Conservation (phyloP, 164 flowering plant genomes). For the Protea cynaroides region DNA sequence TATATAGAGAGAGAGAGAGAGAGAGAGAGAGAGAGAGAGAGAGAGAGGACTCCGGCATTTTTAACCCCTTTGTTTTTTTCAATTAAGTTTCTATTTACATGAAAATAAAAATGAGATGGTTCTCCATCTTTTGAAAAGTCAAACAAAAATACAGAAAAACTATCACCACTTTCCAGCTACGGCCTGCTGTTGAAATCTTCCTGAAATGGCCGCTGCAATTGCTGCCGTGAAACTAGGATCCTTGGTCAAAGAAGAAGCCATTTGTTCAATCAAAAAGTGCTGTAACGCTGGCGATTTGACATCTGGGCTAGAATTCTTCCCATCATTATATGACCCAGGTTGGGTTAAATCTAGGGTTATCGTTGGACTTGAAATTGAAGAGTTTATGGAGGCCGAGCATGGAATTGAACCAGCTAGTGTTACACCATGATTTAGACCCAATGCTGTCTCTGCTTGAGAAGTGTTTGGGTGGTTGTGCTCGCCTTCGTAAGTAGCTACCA, state of each 20-base stretch:
- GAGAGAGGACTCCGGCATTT: no score
- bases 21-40: no score
- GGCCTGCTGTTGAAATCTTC: conserved; percentile 27
- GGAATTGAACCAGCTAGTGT: no score
- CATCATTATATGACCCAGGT: conserved; percentile 18
- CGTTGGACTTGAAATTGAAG: conserved; percentile 27
- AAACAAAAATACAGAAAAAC: neutral
- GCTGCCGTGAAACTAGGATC: conserved; percentile 63
- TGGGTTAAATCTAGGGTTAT: conserved; percentile 46
- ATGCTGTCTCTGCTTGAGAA: conserved; percentile 20
- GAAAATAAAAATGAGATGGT: no score
- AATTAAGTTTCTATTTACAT: no score
- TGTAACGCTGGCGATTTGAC: conserved; percentile 21
- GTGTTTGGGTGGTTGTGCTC: conserved; percentile 61
- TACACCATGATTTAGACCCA: conserved; percentile 20
- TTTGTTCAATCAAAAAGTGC: conserved; percentile 43
- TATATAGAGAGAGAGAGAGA: no score
- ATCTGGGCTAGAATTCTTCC: conserved; percentile 6
- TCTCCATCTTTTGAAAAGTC: neutral
- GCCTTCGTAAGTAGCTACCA: conserved; percentile 79
- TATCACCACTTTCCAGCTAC: conserved; percentile 15
- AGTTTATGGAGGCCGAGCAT: conserved; percentile 24
- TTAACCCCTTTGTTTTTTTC: no score
- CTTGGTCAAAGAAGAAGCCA: conserved; percentile 56
- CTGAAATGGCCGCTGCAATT: conserved; percentile 56